Base-by-base conservation (phyloP, 305 asterid genomes). In the Solanum chacoense region DNA sequence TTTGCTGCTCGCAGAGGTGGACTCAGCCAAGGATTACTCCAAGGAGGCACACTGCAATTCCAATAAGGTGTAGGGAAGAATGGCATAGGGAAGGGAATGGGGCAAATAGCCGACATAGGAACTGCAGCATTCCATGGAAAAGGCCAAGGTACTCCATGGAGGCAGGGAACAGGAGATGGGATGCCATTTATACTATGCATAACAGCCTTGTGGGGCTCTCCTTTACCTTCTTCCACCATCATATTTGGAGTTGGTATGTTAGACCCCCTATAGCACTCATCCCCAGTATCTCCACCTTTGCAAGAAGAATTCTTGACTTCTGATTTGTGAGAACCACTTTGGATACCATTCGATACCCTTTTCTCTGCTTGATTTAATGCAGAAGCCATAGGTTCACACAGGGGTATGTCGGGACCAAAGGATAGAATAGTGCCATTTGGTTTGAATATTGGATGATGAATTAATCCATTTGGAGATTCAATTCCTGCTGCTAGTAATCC, bases 61-160 rank as follows among this genome's bases (percentile, higher is more conserved):
- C 97, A 96, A 79, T 91, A 94, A 18, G 96, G 95, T 6, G 94
- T 72, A 1, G 96, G 96, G 90, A 92, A 94, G 74, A 94, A 91
- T 2, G 97, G 95, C 90, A 95, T 85, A 5, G 96, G 95, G 85
- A 88, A 92, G 29, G 92, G 93, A 4, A 95, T 73, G 10, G 96
- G 96, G 87, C 89, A 94, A 84, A 93, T 89, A 77, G 94, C 90
- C 13, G 96, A 97, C 85, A 94, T 5, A 7, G 95, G 94, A 89
- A 94, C 90, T 13, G 93, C 90, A 29, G 92, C 63, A 81, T 81
- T 81, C 93, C 95, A 92, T 2, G 94, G 93, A 75, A 89, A 91
- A 20, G 95, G 93, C 96, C 95, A 96, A n/a, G 96, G 94, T 65
- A 93, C 88, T 36, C 92, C 92, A 12, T 95, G 94, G 74, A 93